A percentile compares a stretch with the other conserved stretches of the same genome.
Evolutionary conservation across 192 early-diverging fungal genomes (phyloP).

Genomic region (Entophlyctis helioformis): DNA sequence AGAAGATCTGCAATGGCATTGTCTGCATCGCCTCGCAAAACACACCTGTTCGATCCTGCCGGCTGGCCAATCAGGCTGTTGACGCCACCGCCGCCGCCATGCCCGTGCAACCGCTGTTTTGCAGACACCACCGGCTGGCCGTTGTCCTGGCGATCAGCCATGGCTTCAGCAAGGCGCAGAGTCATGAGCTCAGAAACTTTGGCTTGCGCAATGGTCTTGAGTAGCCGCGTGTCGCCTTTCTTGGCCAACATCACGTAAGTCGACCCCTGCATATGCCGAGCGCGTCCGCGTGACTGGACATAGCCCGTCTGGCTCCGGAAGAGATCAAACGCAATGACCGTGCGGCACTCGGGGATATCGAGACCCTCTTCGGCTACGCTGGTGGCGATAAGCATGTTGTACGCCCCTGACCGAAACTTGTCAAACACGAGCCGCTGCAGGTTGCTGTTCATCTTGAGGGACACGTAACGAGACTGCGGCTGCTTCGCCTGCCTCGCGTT

Average conservation of each 20-base stretch:
- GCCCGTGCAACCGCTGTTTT: too few relatives aligned
- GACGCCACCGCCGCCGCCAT: neutral
- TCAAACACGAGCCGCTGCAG: constrained; percentile 42
- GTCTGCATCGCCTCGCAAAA: constrained; percentile 4
- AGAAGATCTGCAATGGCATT: constrained; percentile 9
- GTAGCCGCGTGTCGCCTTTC: constrained; percentile 17
- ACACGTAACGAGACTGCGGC: too few relatives aligned
- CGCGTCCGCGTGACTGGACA: constrained; percentile 87
- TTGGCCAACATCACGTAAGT: constrained; percentile 72
- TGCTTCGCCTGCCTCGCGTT: too few relatives aligned
- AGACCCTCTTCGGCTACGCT: constrained; percentile 85
- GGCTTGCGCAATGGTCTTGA: constrained; percentile 19
- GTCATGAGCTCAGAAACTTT: constrained; percentile 32
- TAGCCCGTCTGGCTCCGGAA: constrained; percentile 67
- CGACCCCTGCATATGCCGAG: constrained; percentile 55
- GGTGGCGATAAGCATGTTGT: constrained; percentile 74
- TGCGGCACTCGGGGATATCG: constrained; percentile 51
- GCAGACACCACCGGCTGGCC: too few relatives aligned
- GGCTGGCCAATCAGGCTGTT: neutral
- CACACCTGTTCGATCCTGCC: neutral
- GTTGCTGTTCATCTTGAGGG: too few relatives aligned
- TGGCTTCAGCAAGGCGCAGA: constrained; percentile 9
- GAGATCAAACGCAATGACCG: constrained; percentile 63
- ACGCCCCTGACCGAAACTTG: constrained; percentile 49
- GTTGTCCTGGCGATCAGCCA: constrained; percentile 1